Evolutionary conservation across 495 filamentous ascomycete genomes (phyloP).

Genomic region (Trichocladium antarcticum): DNA sequence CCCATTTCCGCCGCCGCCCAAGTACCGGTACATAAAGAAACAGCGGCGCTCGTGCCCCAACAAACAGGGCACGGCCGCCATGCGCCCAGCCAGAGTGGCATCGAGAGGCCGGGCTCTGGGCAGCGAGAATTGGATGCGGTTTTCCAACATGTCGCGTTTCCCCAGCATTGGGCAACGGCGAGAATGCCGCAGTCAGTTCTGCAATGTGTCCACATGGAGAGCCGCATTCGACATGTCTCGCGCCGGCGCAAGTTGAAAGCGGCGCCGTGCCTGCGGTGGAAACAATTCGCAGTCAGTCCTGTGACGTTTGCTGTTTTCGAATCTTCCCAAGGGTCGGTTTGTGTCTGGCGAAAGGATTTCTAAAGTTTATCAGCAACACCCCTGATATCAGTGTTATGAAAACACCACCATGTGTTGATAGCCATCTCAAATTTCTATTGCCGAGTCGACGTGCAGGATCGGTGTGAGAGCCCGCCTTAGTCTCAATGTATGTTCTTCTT

Average conservation of each 20-base stretch:
- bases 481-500: background rate
- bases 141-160: too few relatives aligned
- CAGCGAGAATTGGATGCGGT: too few relatives aligned
- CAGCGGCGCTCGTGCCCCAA: background rate
- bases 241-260: background rate
- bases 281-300: too few relatives aligned
- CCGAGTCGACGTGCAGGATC: background rate
- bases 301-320: too few relatives aligned
- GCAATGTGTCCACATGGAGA: background rate
- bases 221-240: background rate
- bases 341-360: too few relatives aligned
- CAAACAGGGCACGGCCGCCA: conserved; percentile 4
- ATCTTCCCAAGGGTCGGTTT: too few relatives aligned
- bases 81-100: conserved; percentile 3
- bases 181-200: background rate
- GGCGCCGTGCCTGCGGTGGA: background rate
- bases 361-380: too few relatives aligned
- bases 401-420: too few relatives aligned
- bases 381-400: too few relatives aligned
- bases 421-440: background rate
- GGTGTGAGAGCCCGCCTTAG: background rate
- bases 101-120: too few relatives aligned
- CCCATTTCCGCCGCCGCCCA: background rate
- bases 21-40: conserved; percentile 11
- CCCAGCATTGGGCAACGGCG: background rate